Percentiles rank a stretch among this genome's conserved stretches.
Evolutionary conservation across 148 eudicot species (phyloP).

Genomic region (Nepenthes gracilis): DNA sequence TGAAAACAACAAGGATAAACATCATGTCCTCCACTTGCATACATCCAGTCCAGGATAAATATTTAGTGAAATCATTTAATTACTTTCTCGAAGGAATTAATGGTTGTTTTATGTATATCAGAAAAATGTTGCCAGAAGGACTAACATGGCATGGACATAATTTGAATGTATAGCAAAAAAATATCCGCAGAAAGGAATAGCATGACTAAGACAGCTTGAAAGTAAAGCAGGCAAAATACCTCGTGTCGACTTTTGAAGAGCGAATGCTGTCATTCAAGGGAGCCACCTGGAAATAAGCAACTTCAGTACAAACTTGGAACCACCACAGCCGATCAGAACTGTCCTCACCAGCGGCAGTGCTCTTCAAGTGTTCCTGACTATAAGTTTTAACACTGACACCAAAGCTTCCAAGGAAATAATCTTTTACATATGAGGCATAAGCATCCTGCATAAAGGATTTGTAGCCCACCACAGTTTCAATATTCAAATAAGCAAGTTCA

Average conservation of each 20-base stretch:
- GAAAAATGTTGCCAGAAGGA: too few relatives aligned
- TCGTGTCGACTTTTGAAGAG: constrained; percentile 69
- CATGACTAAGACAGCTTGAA: too few relatives aligned
- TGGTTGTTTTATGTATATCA: too few relatives aligned
- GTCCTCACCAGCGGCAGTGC: constrained; percentile 27
- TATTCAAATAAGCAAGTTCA: background rate
- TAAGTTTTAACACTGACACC: constrained; percentile 60
- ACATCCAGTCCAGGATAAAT: too few relatives aligned
- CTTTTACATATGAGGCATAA: constrained; percentile 77
- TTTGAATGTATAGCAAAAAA: too few relatives aligned
- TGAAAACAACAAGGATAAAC: too few relatives aligned
- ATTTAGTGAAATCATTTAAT: too few relatives aligned
- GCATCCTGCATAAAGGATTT: constrained; percentile 45
- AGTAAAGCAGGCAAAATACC: constrained; percentile 20
- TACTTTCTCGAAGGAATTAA: background rate
- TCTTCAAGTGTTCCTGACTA: constrained; percentile 57
- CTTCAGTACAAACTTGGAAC: constrained; percentile 99
- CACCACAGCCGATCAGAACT: constrained; percentile 83
- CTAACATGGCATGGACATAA: too few relatives aligned
- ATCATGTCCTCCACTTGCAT: too few relatives aligned
- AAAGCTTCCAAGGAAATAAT: constrained; percentile 36
- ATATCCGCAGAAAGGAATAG: too few relatives aligned
- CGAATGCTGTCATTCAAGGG: constrained; percentile 85
- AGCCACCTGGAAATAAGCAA: constrained; percentile 98
- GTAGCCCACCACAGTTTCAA: constrained; percentile 1